Evolutionary conservation across 2,329 filamentous ascomycete genomes (phyloP).

Genomic region (Conoideocrella luteorostrata): DNA sequence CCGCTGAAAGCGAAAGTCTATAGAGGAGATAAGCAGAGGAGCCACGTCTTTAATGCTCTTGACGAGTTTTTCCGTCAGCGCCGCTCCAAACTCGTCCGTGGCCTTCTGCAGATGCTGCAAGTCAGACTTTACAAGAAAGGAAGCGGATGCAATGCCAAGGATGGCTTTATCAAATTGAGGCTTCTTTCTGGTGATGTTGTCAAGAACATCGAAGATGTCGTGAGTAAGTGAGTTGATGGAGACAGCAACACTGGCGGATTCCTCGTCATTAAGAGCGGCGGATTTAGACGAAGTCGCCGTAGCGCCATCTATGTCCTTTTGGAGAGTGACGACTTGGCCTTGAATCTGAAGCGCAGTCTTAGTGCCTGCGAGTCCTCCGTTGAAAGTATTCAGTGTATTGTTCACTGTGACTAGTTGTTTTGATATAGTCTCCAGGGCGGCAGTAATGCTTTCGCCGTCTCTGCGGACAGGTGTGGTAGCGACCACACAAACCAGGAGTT

Average conservation of each 20-base stretch:
- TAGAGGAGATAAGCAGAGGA: slow-evolving; percentile 3
- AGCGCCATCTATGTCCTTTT: neutral
- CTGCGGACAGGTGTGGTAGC: neutral
- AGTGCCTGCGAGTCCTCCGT: neutral
- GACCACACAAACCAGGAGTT: neutral
- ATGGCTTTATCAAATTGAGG: slow-evolving; percentile 5
- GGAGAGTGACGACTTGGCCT: neutral
- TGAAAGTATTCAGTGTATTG: slow-evolving; percentile 2
- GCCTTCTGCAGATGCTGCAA: neutral
- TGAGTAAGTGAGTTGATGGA: neutral
- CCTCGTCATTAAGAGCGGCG: neutral
- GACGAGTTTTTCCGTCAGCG: slow-evolving; percentile 1
- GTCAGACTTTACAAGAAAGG: slow-evolving; percentile 1
- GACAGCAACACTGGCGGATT: slow-evolving; percentile 1
- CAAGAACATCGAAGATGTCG: slow-evolving; percentile 3
- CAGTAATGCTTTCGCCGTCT: slow-evolving; percentile 1
- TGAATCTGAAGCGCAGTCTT: slow-evolving; percentile 1
- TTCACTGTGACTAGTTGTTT: neutral
- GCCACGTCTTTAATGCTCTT: neutral
- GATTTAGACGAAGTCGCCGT: neutral
- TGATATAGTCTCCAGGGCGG: neutral
- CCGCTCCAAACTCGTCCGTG: neutral
- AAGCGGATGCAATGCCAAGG: neutral
- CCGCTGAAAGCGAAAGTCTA: slow-evolving; percentile 2
- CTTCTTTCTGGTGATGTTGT: neutral